phyloP scores from a whole-genome alignment of 2,329 filamentous ascomycete genomes.

The Stagonosporopsis rhizophila region DNA sequence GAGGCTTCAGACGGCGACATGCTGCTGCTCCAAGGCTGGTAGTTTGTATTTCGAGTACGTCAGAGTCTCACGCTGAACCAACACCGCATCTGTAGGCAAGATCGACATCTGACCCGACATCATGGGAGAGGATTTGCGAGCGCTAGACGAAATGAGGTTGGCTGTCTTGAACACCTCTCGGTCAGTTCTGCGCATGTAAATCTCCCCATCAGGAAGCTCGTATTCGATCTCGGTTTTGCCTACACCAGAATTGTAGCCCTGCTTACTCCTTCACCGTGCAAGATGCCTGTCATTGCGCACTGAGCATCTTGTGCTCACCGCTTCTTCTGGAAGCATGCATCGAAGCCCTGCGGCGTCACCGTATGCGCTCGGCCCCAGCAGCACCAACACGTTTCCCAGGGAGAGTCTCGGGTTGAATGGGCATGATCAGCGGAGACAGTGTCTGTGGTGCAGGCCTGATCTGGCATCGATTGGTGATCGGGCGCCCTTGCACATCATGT shows the following conservation, averaged over 20 bases:
- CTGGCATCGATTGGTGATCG: conserved; percentile 11
- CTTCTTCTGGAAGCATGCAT: conserved; percentile 24
- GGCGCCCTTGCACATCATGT: conserved; percentile 19
- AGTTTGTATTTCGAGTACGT: neutral
- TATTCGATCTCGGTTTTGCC: neutral
- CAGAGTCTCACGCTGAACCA: conserved; percentile 2
- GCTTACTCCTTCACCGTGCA: neutral
- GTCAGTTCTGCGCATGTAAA: conserved; percentile 8
- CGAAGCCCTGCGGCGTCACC: conserved; percentile 11
- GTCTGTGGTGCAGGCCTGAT: conserved; percentile 7
- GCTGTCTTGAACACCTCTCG: conserved; percentile 5
- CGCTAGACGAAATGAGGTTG: conserved; percentile 1
- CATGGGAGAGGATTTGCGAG: conserved; percentile 3
- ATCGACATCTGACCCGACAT: conserved; percentile 12
- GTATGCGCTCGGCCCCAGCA: conserved; percentile 8
- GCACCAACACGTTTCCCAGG: conserved; percentile 1
- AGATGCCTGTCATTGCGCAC: conserved; percentile 8
- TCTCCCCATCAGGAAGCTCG: conserved; percentile 8
- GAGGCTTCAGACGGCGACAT: neutral
- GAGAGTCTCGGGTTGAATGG: conserved; percentile 13
- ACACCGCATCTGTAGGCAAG: conserved; percentile 4
- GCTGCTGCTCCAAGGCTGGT: neutral
- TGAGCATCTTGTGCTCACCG: conserved; percentile 10
- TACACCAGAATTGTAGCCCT: neutral
- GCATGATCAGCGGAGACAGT: conserved; percentile 14